Evolutionary conservation across 192 early-diverging fungal species (phyloP).

Genomic region (Oehlia diaphana): DNA sequence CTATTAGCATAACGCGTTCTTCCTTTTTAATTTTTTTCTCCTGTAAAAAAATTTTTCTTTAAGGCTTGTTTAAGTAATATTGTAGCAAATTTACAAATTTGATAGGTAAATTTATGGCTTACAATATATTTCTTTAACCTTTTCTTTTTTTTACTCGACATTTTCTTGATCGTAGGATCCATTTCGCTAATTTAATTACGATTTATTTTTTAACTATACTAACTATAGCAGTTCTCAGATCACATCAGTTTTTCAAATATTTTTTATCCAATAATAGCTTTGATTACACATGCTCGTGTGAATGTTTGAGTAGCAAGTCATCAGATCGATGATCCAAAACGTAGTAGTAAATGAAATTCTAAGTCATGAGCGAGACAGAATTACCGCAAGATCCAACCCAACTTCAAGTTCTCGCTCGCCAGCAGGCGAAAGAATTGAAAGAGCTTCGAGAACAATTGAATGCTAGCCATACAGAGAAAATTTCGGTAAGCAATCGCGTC

Average conservation of each 20-base stretch:
- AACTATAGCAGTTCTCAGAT: background rate
- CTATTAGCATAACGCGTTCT: conserved; percentile 63
- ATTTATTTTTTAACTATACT: background rate
- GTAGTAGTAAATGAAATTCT: background rate
- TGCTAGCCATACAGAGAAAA: background rate
- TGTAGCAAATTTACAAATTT: background rate
- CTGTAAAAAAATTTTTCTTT: conserved; percentile 31
- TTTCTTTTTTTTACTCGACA: conserved; percentile 75
- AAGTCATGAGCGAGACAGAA: background rate
- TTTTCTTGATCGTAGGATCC: conserved; percentile 30
- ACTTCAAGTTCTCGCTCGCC: background rate
- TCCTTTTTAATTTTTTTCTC: conserved; percentile 84
- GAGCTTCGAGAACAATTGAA: background rate
- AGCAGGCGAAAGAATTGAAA: background rate
- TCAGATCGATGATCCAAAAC: background rate
- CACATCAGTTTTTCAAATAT: background rate
- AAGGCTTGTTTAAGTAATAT: background rate
- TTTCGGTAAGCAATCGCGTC: background rate
- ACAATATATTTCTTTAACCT: conserved; percentile 79
- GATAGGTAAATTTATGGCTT: conserved; percentile 23
- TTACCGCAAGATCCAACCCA: background rate
- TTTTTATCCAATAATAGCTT: background rate
- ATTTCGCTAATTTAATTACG: background rate
- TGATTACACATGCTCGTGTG: background rate
- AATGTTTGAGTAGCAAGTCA: background rate